phyloP scores from a whole-genome alignment of 192 early-diverging fungal genomes.

The Coemansia sp. region DNA sequence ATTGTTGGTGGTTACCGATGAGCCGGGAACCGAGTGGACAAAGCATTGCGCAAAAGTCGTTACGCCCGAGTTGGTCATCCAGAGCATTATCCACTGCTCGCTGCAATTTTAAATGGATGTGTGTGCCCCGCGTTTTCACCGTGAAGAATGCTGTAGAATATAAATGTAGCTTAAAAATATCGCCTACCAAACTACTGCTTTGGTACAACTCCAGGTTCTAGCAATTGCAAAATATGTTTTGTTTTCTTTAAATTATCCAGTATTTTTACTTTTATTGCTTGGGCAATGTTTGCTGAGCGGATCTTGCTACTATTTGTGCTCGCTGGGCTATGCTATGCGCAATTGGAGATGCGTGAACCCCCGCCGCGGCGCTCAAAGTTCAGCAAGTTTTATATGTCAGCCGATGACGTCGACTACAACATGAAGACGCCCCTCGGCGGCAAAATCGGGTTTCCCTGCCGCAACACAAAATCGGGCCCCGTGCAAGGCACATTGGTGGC shows the following conservation, averaged over 20 bases:
- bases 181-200: too few relatives aligned
- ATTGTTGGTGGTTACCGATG: slow-evolving; percentile 11
- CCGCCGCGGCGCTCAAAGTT: slow-evolving; percentile 51
- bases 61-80: slow-evolving; percentile 37
- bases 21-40: not conserved
- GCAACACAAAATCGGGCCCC: slow-evolving; percentile 26
- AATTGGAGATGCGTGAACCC: slow-evolving; percentile 48
- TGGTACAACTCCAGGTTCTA: too few relatives aligned
- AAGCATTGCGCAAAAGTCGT: not conserved
- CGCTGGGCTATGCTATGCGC: slow-evolving; percentile 20
- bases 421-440: slow-evolving; percentile 45
- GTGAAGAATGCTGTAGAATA: too few relatives aligned
- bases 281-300: not conserved
- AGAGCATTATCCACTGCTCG: slow-evolving; percentile 42
- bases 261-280: too few relatives aligned
- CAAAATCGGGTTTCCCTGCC: slow-evolving; percentile 43
- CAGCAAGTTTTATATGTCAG: slow-evolving; percentile 34
- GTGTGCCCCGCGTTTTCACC: too few relatives aligned
- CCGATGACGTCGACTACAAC: slow-evolving; percentile 50
- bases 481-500: slow-evolving; percentile 44
- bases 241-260: too few relatives aligned
- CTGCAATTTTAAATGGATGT: slow-evolving; percentile 10
- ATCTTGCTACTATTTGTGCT: not conserved
- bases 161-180: too few relatives aligned
- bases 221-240: too few relatives aligned